phyloP scores from a whole-genome alignment of 257 asterid species.

The Plectranthus barbatus region DNA sequence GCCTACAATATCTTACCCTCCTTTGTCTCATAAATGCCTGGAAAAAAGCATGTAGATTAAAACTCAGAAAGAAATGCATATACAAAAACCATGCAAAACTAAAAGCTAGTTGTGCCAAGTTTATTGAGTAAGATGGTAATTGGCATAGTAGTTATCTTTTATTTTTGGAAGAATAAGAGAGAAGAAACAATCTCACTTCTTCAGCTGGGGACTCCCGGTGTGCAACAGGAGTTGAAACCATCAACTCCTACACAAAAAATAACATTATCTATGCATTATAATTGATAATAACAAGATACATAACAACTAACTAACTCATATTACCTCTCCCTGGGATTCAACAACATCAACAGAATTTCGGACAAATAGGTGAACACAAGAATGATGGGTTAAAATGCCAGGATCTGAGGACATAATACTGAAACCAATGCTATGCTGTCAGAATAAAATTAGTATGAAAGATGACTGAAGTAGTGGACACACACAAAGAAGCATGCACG shows the following conservation, averaged over 20 bases:
- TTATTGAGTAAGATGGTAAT: not conserved
- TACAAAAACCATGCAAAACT: not conserved
- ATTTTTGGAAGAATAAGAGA: not conserved
- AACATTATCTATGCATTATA: not conserved
- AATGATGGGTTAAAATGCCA: conserved; percentile 21
- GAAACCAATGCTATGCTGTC: conserved; percentile 18
- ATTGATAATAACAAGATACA: not conserved
- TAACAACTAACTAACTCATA: not conserved
- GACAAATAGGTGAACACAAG: conserved; percentile 14
- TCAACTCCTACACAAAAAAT: conserved; percentile 21
- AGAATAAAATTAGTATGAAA: not conserved
- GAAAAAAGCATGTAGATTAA: conserved; percentile 2
- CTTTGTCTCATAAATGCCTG: conserved; percentile 18
- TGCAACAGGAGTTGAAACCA: conserved; percentile 7
- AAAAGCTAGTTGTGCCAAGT: no score
- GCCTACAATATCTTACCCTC: conserved; percentile 43
- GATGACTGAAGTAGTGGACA: not conserved
- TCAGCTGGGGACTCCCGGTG: conserved; percentile 23
- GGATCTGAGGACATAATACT: conserved; percentile 45
- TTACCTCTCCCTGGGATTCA: conserved; percentile 28
- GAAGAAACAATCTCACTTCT: conserved; percentile 24
- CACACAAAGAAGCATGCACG: not conserved
- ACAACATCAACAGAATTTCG: conserved; percentile 12
- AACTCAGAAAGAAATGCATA: not conserved
- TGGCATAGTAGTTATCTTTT: not conserved